Conservation (phyloP, 1,139 yeast genomes). For the Diutina siamensis region DNA sequence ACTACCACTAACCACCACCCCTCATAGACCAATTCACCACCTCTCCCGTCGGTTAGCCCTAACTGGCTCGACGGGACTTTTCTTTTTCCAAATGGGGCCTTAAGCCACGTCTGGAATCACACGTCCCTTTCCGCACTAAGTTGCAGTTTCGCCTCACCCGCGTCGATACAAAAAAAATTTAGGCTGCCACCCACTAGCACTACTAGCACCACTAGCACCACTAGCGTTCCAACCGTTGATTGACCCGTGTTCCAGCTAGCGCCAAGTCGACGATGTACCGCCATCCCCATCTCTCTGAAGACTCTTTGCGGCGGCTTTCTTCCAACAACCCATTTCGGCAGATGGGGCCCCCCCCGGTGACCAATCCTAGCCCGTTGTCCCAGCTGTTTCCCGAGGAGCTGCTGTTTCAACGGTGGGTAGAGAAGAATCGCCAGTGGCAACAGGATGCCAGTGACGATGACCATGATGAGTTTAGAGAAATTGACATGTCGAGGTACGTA, state of each 20-base stretch:
- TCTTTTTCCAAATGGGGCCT: background rate
- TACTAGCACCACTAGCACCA: too few relatives aligned
- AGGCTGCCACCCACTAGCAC: background rate
- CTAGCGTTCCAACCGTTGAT: too few relatives aligned
- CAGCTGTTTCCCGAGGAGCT: constrained; percentile 3
- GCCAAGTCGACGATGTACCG: constrained; percentile 2
- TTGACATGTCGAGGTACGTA: constrained; percentile 10
- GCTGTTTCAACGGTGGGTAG: constrained; percentile 5
- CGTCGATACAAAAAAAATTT: background rate
- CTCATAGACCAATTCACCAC: too few relatives aligned
- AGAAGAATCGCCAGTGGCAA: constrained; percentile 4
- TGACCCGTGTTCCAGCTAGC: too few relatives aligned
- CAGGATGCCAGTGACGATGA: background rate
- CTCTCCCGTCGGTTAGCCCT: background rate
- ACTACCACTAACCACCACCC: background rate
- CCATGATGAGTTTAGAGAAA: background rate
- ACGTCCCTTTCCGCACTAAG: background rate
- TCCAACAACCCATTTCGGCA: constrained; percentile 50
- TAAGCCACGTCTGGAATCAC: background rate
- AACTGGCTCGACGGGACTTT: background rate
- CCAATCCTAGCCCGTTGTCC: background rate
- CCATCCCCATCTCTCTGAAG: background rate
- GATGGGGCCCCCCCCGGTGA: constrained; percentile 9
- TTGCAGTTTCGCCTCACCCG: background rate
- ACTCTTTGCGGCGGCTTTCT: constrained; percentile 24